Base-by-base conservation (phyloP, 129 eudicot genomes). In the Flaveria linearis region DNA sequence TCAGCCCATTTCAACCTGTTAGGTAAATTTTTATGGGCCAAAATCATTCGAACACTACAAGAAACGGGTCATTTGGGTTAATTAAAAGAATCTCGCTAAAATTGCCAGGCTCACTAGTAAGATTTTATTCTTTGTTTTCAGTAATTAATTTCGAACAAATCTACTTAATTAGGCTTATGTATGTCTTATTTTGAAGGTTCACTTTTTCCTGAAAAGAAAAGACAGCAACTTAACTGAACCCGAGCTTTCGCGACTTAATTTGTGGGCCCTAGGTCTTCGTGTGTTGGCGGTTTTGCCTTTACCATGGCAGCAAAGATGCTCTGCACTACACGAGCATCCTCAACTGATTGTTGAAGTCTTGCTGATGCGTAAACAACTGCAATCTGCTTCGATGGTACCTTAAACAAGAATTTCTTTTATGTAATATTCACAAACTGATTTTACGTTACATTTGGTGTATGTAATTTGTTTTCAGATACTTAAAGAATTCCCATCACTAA, bases 241-340 rank as follows among this genome's bases (percentile, higher is more conserved):
- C 51, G 97, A 91, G 81, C 94, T 95, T 62, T 84, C 96, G 68
- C 80, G 96, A 80, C 90, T 95, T 49, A 95, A 91, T 78, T 85
- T 93, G 42, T 95, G 99, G 99, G 99, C 99, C 65, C 82, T 91
- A 78, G 99, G 99, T 53, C 94, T 95, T 55, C 92, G 92, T 68
- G 99, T 95, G 45, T 87, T 95, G 84, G 96, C 97, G 26, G 84
- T 95, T n/a, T 83, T 95, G 86, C 99, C 99, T 47, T 78, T 95
- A 68, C 99, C 97, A 66, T 95, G 97, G 99, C 99, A 95, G 82
- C 99, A 95, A 78, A 91, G 96, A 84, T 95, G 99, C 53, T 95
- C 99, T 62, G 83, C 97, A 25, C 86, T 95, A 43, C 99, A 95
- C 46, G 99, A 91, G 84, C 97, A 95, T 84, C 97, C 99, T 58